Evolutionary conservation across 1,284 basidiomycete species (phyloP), one percentile per base, ranked within the genome.

Genomic region (Thecaphora thlaspeos): DNA sequence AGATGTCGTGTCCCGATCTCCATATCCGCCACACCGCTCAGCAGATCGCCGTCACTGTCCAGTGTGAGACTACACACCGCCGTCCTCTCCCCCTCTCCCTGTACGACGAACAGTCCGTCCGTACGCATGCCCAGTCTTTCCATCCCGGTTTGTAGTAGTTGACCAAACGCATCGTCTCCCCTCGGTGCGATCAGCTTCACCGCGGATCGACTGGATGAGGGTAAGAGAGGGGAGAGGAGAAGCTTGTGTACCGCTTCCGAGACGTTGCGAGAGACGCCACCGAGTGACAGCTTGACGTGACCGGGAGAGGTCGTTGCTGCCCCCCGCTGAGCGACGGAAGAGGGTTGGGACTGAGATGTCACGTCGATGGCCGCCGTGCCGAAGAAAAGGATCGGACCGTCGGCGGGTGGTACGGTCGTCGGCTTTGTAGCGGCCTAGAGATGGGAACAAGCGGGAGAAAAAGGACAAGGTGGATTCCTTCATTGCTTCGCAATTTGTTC

Each of bases 251-350:
- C 84, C 1, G 91, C 90, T 75, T 95, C 90, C 1, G 93, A 90
- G 43, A 98, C 86, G 76, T 99, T 99, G 22, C 93, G 85, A 0
- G 85, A 92, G 3, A 99, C 95, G 14, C 95, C 95, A 2, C 95
- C 95, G 0, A 90, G 81, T 0, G 88, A 84, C 24, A 93, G 67
- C 2, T 81, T 80, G 15, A 97, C 84, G 2, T 75, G 80, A 10
- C 94, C 95, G 0, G 91, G 90, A 8, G 84, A 83, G 0, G 95
- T 98, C 0, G 91, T 70, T 0, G 61, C 61, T n/a, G 51, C 50
- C 5, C 55, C 34, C 24, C 28, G n/a, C 15, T 43, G 40, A 23
- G 5, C 19, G 11, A 38, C 15, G 10, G 55, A 61, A 4, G 22
- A 22, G 18, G 55, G 46, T 45, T 64, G 71, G 2, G 69, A 61